A percentile compares a stretch with the other conserved stretches of the same genome.
Evolutionary conservation across 805 yeast genomes (phyloP).

Genomic region (Candida ulmi): DNA sequence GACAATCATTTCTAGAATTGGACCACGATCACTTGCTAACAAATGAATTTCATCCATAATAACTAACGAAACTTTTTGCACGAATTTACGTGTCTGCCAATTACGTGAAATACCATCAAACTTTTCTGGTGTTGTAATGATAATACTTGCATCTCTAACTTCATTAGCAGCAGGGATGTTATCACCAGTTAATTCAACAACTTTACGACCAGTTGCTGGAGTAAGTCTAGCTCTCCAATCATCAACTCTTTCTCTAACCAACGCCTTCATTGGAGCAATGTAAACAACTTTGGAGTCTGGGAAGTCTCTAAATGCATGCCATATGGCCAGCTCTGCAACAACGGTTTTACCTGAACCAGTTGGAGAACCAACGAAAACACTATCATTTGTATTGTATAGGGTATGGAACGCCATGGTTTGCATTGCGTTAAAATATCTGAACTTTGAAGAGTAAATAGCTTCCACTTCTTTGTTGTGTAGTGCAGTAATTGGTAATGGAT

Average conservation of each 20-base stretch:
- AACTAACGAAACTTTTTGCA: constrained; percentile 75
- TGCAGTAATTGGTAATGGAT: constrained; percentile 83
- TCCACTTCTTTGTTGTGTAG: constrained; percentile 65
- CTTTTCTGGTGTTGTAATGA: constrained; percentile 93
- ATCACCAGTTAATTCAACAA: constrained; percentile 89
- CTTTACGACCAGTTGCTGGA: constrained; percentile 82
- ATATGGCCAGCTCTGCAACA: constrained; percentile 93
- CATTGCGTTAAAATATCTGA: constrained; percentile 94
- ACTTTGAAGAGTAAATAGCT: constrained; percentile 56
- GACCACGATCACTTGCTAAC: constrained; percentile 95
- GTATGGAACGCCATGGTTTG: constrained; percentile 96
- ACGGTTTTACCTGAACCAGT: constrained; percentile 98
- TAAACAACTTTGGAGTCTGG: constrained; percentile 90
- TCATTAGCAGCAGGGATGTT: constrained; percentile 84
- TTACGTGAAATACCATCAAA: constrained; percentile 98
- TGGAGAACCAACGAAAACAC: constrained; percentile 93
- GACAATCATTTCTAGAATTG: constrained; percentile 91
- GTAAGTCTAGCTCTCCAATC: constrained; percentile 74
- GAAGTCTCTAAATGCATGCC: constrained; percentile 86
- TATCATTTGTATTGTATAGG: constrained; percentile 69
- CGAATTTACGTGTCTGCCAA: constrained; percentile 80
- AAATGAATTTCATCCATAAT: constrained; percentile 96
- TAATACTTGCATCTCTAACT: constrained; percentile 74
- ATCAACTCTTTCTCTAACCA: constrained; percentile 95
- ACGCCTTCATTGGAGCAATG: constrained; percentile 89